These are phyloP conservation scores for Serendipita indica DNA, from an alignment of 768 basidiomycete genomes.

Conservation along the genomic window DNA sequence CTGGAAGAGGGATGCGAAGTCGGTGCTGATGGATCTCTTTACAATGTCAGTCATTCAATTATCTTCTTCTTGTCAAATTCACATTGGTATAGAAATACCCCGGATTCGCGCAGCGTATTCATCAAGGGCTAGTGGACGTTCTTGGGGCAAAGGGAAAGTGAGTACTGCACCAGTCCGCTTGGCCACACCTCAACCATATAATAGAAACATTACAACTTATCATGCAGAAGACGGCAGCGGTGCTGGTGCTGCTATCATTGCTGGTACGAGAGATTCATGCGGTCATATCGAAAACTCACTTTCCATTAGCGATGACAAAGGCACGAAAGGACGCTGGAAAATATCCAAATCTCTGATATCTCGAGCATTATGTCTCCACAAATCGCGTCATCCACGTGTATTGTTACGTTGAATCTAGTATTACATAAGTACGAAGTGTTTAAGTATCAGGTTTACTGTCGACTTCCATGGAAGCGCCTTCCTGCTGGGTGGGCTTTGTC, in stretches of 20 bases:
- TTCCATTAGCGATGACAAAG: conserved; percentile 71
- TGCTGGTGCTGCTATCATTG: conserved; percentile 93
- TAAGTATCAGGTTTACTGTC: neutral
- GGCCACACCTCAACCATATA: neutral
- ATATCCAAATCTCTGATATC: conserved; percentile 32
- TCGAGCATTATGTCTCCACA: too few species aligned
- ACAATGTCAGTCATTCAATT: conserved; percentile 49
- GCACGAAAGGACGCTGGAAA: conserved; percentile 52
- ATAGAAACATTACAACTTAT: conserved; percentile 58
- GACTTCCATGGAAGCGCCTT: neutral
- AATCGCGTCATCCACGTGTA: too few species aligned
- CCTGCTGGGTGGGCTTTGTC: neutral
- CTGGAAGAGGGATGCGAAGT: conserved; percentile 81
- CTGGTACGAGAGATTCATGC: conserved; percentile 33
- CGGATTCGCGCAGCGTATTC: conserved; percentile 81
- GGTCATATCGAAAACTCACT: conserved; percentile 10
- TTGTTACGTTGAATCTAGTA: too few species aligned
- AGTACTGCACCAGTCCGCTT: conserved; percentile 20
- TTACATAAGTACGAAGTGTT: too few species aligned
- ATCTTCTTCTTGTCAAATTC: conserved; percentile 1
- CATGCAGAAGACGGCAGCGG: conserved; percentile 88
- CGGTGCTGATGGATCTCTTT: conserved; percentile 88
- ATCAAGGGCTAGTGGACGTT: conserved; percentile 83
- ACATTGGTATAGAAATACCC: conserved; percentile 75
- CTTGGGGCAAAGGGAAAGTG: conserved; percentile 92